Percentiles rank a stretch among this genome's conserved stretches.
These are phyloP conservation scores for Fusarium hainanense DNA, from an alignment of 2,329 filamentous ascomycete species.

Conservation along the genomic window DNA sequence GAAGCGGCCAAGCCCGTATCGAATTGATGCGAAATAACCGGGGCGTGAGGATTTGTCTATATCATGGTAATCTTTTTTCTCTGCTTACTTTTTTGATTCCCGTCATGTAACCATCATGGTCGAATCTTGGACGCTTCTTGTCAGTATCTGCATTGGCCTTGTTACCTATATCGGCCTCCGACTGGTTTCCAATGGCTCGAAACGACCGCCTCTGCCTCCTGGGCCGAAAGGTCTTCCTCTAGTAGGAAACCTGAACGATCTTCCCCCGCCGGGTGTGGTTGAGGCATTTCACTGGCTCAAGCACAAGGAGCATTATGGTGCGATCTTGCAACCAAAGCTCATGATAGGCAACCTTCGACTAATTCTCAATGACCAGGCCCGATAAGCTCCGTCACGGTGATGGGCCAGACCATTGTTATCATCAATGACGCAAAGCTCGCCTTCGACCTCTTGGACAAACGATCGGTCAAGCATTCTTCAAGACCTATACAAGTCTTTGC, in stretches of 20 bases:
- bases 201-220: conserved; percentile 14
- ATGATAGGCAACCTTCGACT: too few relatives aligned
- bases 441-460: conserved; percentile 51
- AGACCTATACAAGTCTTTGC: conserved; percentile 28
- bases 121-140: background rate
- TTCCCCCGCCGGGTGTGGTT: conserved; percentile 12
- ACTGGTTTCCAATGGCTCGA: background rate
- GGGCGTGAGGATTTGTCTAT: background rate
- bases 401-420: conserved; percentile 56
- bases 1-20: background rate
- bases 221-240: conserved; percentile 33
- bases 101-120: background rate
- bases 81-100: background rate
- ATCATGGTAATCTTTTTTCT: background rate
- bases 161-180: background rate
- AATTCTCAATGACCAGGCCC: conserved; percentile 55
- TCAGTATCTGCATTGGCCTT: background rate
- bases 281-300: conserved; percentile 38
- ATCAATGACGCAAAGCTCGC: conserved; percentile 53
- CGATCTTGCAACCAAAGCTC: background rate
- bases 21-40: background rate
- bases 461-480: conserved; percentile 22
- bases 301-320: conserved; percentile 33
- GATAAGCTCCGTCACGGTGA: conserved; percentile 50
- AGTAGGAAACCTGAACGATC: conserved; percentile 26